Base-by-base conservation (phyloP, 768 basidiomycete genomes). In the Lactifluus pinguis region DNA sequence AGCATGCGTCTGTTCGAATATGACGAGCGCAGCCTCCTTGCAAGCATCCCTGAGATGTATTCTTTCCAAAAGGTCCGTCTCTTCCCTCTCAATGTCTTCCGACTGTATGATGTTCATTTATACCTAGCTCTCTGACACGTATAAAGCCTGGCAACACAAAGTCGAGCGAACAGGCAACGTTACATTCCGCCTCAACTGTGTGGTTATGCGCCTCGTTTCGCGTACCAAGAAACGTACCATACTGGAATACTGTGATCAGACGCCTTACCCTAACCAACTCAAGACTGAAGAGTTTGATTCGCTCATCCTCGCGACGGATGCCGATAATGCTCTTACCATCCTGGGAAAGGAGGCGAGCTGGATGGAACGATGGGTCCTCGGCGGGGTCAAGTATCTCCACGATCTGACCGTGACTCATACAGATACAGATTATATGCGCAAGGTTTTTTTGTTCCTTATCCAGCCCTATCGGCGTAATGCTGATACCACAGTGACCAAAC, bases 401-500 rank as follows among this genome's bases (percentile, higher is more conserved):
- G 76, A 80, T 54, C 69, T 78, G n/a, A 79, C 77, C 0, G 78
- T 81, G 36, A 82, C 80, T 2, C 82, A 83, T 64, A 74, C 70
- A 42, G 79, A 81, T 55, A 60, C 74, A 1, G 69, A 71, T 0
- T 79, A 80, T 61, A 79, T 80, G 77, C 69, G 75, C 63, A 75
- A 77, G 73, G 77, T 76, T 19, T 11, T 38, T 19, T 14, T 29
- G 47, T 36, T 53, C 32, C 47, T n/a, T 30, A 36, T 4, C 38
- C 32, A 11, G 3, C 32, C 32, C 9, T 34, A 34, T 34, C 9
- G 32, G 32, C 32, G 25, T 25, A 25, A 41, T 15, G 19, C 32
- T 32, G 4, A 56, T n/a, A 55, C 13, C 9, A 14, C 7, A 15
- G n/a, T 19, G 30, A 39, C 44, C 8, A 15, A 34, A 10, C 51